A percentile compares a stretch with the other conserved stretches of the same genome.
phyloP scores from a whole-genome alignment of 148 eudicot species.

The Nepenthes mirabilis region DNA sequence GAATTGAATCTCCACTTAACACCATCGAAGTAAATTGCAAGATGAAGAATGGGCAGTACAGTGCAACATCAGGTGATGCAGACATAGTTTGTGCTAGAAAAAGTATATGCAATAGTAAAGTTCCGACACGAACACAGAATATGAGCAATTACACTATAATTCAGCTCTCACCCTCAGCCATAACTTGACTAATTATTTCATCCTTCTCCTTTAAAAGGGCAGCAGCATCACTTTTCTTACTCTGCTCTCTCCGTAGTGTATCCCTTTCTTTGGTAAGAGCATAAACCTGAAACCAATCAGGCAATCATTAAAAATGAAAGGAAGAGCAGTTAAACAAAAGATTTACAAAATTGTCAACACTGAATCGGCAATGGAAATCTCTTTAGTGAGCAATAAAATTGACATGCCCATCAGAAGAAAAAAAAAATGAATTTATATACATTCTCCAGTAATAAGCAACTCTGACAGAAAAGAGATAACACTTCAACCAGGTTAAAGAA shows the following conservation, averaged over 20 bases:
- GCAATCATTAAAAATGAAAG: neutral
- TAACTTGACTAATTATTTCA: constrained; percentile 94
- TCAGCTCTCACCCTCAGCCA: constrained; percentile 84
- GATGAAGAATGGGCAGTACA: too few relatives aligned
- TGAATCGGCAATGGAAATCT: too few relatives aligned
- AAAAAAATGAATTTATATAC: too few relatives aligned
- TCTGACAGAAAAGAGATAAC: too few relatives aligned
- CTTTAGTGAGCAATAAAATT: too few relatives aligned
- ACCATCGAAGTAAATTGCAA: too few relatives aligned
- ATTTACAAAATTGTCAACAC: too few relatives aligned
- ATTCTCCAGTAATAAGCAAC: too few relatives aligned
- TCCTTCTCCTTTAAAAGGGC: constrained; percentile 97
- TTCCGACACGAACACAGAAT: neutral
- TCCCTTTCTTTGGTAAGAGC: constrained; percentile 95
- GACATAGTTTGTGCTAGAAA: neutral
- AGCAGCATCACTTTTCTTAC: constrained; percentile 88
- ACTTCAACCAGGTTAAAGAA: too few relatives aligned
- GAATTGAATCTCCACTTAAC: too few relatives aligned
- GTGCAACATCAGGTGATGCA: neutral
- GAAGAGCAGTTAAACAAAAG: too few relatives aligned
- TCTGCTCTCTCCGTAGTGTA: constrained; percentile 94
- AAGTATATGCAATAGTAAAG: neutral
- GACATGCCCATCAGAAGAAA: too few relatives aligned
- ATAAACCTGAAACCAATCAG: constrained; percentile 47
- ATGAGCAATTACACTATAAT: neutral